Base-by-base conservation (phyloP, 2,329 filamentous ascomycete species). In the Phaeomoniella chlamydospora region DNA sequence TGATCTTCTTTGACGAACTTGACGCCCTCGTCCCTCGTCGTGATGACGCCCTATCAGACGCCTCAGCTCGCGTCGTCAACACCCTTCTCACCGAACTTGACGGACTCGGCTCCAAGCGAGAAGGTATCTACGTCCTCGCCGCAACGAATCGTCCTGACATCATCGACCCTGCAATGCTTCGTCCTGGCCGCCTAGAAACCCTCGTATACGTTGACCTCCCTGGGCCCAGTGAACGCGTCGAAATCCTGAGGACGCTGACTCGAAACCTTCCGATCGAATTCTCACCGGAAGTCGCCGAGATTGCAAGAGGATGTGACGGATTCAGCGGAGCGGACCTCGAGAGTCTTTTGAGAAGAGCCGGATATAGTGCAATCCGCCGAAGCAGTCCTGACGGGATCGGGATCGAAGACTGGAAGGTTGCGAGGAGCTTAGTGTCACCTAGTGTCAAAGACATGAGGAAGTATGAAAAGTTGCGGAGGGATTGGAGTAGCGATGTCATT, bases 1-100 rank as follows among this genome's bases (percentile, higher is more conserved):
- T 98, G 37, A 78, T 98, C 39, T 96, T 98, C 70, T 96, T 98
- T 53, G 90, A 98, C 54, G 90, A 98, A 60, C 72, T 98, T 36
- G 90, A 98, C 57, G 88, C 90, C 1, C 66, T 98, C 2, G 87
- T 90, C 0, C 87, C 88, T 0, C 77, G 77, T 35, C 77, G 90
- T 37, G 85, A 88, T 50, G 80, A 80, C 37, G 68, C 70, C 1
- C 72, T 83, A 2, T 83, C 79, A 2, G 88, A 96, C 54, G 80
- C 85, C 4, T 84, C 81, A 33, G 77, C 84, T 1, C 76, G 90
- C 19, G 84, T 98, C 2, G 90, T 98, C 45, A 96, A 96, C 55
- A 92, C 88, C 1, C 70, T 98, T 0, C 77, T 98, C 18, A 92
- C 90, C 0, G 90, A 98, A 54, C 72, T 98, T 1, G 90, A 98